Evolutionary conservation across 2,329 filamentous ascomycete genomes (phyloP).

Genomic region (Trichoderma atrobrunneum): DNA sequence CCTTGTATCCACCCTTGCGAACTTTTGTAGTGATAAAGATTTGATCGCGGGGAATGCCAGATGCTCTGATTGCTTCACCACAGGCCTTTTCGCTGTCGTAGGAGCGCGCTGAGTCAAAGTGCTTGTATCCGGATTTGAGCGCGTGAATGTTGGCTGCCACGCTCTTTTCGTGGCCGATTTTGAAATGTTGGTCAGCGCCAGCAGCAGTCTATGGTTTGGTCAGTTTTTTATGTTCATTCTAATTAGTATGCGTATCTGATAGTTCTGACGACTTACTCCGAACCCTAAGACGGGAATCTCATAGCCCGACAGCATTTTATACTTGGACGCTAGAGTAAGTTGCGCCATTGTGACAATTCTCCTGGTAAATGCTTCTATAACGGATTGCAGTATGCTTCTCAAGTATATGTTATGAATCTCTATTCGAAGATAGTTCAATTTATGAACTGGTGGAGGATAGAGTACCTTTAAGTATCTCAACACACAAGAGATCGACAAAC

Average conservation of each 20-base stretch:
- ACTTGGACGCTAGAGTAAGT: not conserved
- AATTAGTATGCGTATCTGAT: not conserved
- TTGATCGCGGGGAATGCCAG: slow-evolving; percentile 53
- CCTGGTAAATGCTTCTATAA: not conserved
- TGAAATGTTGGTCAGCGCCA: not conserved
- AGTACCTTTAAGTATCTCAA: not conserved
- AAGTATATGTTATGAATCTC: not conserved
- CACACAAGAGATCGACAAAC: not conserved
- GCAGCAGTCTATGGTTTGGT: not conserved
- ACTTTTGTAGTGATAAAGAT: slow-evolving; percentile 73
- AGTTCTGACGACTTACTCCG: not conserved
- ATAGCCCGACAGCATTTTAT: slow-evolving; percentile 5
- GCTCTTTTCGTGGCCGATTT: not conserved
- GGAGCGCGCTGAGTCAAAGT: slow-evolving; percentile 61
- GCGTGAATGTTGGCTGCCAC: slow-evolving; percentile 36
- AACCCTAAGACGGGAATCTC: slow-evolving; percentile 5
- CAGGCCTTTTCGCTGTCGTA: slow-evolving; percentile 69
- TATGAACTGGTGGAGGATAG: not conserved
- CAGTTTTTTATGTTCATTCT: not conserved
- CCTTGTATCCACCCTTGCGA: slow-evolving; percentile 53
- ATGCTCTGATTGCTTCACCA: slow-evolving; percentile 59
- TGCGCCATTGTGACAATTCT: not conserved
- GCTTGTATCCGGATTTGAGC: slow-evolving; percentile 56
- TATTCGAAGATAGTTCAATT: no score
- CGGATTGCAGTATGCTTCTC: not conserved